Conservation (phyloP, 495 filamentous ascomycete species). For the Lasiosphaeris hirsuta region DNA sequence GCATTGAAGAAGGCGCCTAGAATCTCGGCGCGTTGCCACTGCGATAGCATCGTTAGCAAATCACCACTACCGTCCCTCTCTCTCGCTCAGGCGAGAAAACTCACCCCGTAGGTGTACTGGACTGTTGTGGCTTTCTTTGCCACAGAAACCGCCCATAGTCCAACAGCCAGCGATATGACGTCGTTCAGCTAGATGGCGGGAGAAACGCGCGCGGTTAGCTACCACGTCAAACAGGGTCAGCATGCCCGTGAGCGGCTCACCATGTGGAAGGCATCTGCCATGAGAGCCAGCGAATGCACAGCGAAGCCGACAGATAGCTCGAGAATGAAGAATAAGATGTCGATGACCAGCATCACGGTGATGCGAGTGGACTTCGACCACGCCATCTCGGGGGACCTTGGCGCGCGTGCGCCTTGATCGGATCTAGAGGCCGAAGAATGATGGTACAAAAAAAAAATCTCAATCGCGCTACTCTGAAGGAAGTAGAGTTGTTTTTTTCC, state of each 20-base stretch:
- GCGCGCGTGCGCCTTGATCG: not conserved
- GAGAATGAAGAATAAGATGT: constrained; percentile 81
- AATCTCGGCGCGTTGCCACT: constrained; percentile 96
- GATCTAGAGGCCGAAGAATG: not conserved
- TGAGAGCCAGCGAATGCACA: constrained; percentile 86
- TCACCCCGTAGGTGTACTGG: constrained; percentile 89
- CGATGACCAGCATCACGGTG: constrained; percentile 85
- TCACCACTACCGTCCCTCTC: not conserved
- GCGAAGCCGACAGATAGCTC: constrained; percentile 82
- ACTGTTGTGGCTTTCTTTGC: constrained; percentile 76
- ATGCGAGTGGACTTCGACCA: constrained; percentile 93
- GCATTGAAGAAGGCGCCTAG: constrained; percentile 93
- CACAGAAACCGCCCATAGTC: constrained; percentile 91
- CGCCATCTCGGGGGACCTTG: constrained; percentile 56
- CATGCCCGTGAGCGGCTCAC: constrained; percentile 39
- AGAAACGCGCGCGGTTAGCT: not conserved
- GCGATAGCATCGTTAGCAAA: constrained; percentile 25
- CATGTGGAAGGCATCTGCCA: constrained; percentile 99
- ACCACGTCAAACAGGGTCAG: not conserved
- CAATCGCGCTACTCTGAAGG: too few species aligned
- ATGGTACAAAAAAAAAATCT: not conserved
- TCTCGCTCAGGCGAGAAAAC: constrained; percentile 24
- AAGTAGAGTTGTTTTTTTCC: too few species aligned
- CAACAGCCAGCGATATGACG: constrained; percentile 88
- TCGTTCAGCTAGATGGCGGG: constrained; percentile 69